phyloP scores from a whole-genome alignment of 139 green algal species.

The Chlorella ohadii region DNA sequence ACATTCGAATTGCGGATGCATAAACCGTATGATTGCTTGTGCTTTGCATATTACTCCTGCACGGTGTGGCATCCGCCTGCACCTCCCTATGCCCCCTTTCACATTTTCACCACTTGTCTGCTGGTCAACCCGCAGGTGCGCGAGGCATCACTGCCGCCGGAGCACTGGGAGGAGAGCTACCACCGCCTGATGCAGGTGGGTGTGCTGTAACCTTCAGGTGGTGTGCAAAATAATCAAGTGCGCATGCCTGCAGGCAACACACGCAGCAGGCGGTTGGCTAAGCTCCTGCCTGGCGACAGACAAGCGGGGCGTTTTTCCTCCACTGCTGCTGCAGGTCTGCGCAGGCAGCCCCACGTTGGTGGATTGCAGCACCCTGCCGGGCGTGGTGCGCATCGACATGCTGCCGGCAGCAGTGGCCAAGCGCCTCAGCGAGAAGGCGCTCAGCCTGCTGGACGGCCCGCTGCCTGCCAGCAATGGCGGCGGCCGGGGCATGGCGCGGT shows the following conservation, averaged over 20 bases:
- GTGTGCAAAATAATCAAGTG: no score
- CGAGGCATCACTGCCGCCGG: neutral
- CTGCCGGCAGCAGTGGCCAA: conserved; percentile 2
- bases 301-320: no score
- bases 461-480: neutral
- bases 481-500: neutral
- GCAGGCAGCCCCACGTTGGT: neutral
- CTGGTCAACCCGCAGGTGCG: neutral
- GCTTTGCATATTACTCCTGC: neutral
- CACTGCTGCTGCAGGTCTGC: neutral
- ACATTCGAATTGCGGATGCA: no score
- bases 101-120: neutral
- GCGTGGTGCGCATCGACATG: conserved; percentile 16
- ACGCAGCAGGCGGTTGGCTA: no score
- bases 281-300: no score
- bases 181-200: conserved; percentile 1
- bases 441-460: conserved; percentile 10
- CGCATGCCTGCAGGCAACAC: no score
- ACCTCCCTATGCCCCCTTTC: no score
- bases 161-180: neutral
- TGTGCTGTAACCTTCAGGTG: no score
- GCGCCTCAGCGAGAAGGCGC: neutral
- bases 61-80: neutral
- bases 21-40: no score
- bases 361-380: neutral